phyloP scores from a whole-genome alignment of 352 stramenopile species.

The Aphanomyces cochlioides region DNA sequence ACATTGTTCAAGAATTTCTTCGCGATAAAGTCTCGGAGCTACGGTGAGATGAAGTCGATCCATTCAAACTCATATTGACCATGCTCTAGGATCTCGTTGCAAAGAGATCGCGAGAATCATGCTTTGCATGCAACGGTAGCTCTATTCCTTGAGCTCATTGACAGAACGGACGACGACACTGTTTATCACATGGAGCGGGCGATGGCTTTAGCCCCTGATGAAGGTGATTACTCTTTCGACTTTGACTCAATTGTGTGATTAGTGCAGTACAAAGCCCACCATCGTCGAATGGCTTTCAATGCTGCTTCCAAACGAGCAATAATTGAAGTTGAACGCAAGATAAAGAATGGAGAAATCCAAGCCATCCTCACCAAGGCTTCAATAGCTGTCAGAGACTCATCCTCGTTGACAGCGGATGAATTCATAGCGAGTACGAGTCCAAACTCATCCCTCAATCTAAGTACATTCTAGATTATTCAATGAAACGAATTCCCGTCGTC shows the following conservation, averaged over 20 bases:
- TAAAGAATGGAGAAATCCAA: not conserved
- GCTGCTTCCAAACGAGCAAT: not conserved
- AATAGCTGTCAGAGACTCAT: not conserved
- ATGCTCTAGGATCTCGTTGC: not conserved
- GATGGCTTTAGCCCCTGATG: not conserved
- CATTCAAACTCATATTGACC: not conserved
- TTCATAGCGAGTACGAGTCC: constrained; percentile 14
- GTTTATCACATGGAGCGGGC: constrained; percentile 3
- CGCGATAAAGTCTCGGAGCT: not conserved
- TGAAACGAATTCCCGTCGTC: not conserved
- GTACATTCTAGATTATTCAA: constrained; percentile 15
- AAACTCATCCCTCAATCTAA: not conserved
- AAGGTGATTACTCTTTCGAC: not conserved
- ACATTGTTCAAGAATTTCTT: constrained; percentile 3
- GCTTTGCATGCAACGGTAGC: not conserved
- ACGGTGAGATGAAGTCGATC: not conserved
- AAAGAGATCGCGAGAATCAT: not conserved
- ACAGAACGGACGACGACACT: not conserved
- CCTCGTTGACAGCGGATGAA: not conserved
- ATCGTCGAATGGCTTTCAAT: constrained; percentile 2
- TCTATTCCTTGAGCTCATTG: not conserved
- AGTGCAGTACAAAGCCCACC: constrained; percentile 12
- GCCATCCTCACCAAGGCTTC: not conserved
- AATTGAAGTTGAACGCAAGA: not conserved
- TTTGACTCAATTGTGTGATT: not conserved